Evolutionary conservation across 345 rosid genomes (phyloP).

Genomic region (Raphanus raphanistrum): DNA sequence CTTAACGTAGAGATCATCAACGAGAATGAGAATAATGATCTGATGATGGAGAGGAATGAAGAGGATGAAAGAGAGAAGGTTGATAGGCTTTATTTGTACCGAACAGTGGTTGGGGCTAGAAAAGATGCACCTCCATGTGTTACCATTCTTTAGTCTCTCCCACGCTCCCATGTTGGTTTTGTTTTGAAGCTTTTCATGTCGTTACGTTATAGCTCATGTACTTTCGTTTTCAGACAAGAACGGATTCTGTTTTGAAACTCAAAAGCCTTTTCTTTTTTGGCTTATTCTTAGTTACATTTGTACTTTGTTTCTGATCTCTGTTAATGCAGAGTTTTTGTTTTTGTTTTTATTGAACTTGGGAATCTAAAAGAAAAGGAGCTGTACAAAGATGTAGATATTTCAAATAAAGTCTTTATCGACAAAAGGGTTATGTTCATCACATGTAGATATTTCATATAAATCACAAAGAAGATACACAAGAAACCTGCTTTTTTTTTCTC

Average conservation of each 20-base stretch:
- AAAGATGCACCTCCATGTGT: slow-evolving; percentile 80
- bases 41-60: slow-evolving; percentile 26
- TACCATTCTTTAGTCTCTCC: slow-evolving; percentile 39
- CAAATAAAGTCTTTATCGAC: not conserved
- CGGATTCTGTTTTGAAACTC: not conserved
- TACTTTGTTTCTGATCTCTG: not conserved
- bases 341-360: not conserved
- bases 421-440: not conserved
- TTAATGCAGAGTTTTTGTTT: not conserved
- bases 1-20: slow-evolving; percentile 90
- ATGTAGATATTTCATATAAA: not conserved
- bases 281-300: not conserved
- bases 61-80: slow-evolving; percentile 48
- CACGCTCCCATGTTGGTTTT: not conserved
- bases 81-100: slow-evolving; percentile 82
- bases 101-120: slow-evolving; percentile 76
- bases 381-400: not conserved
- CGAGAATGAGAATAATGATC: slow-evolving; percentile 48
- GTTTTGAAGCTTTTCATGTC: not conserved
- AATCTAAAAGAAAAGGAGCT: not conserved
- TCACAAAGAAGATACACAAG: not conserved
- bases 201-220: not conserved
- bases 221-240: not conserved
- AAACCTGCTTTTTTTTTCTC: not conserved
- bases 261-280: not conserved